These are phyloP conservation scores for Psilocybe azurescens DNA, from an alignment of 768 basidiomycete genomes.

Conservation along the genomic window DNA sequence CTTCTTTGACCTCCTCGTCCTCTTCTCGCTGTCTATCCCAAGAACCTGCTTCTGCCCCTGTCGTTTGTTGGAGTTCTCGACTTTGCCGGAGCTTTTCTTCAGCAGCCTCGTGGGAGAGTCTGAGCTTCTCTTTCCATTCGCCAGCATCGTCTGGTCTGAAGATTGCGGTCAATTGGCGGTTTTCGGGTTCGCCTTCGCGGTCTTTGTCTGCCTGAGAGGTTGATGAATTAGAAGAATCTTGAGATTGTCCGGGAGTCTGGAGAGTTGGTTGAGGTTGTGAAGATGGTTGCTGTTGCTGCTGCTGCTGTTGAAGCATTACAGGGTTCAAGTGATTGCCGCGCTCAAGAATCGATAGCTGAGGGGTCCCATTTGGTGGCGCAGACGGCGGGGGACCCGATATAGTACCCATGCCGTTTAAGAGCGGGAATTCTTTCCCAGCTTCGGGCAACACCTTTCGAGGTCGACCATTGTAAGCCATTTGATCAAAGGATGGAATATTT, in stretches of 20 bases:
- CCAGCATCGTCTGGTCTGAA: conserved; percentile 86
- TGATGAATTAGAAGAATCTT: conserved; percentile 28
- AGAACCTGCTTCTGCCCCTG: conserved; percentile 37
- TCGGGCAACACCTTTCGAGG: conserved; percentile 85
- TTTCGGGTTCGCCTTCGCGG: conserved; percentile 52
- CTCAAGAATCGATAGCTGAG: conserved; percentile 50
- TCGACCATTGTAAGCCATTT: conserved; percentile 76
- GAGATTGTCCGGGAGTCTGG: conserved; percentile 38
- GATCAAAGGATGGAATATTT: conserved; percentile 76
- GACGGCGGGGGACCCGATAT: conserved; percentile 58
- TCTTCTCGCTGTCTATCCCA: conserved; percentile 62
- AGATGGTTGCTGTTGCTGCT: conserved; percentile 36
- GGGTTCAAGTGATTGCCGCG: conserved; percentile 51
- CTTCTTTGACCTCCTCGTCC: conserved; percentile 75
- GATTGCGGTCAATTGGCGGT: conserved; percentile 73
- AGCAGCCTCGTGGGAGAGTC: conserved; percentile 65
- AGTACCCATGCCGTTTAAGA: conserved; percentile 64
- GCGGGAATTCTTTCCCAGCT: conserved; percentile 69
- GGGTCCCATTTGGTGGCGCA: conserved; percentile 48
- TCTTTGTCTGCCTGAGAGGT: conserved; percentile 43
- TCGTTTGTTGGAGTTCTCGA: conserved; percentile 40
- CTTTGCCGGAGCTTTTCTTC: conserved; percentile 53
- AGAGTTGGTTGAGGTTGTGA: conserved; percentile 36
- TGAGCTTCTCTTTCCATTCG: conserved; percentile 85
- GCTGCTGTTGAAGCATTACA: conserved; percentile 44